Evolutionary conservation across 2,329 filamentous ascomycete species (phyloP), one percentile per base, ranked within the genome.

Genomic region (Emericellopsis cladophorae): DNA sequence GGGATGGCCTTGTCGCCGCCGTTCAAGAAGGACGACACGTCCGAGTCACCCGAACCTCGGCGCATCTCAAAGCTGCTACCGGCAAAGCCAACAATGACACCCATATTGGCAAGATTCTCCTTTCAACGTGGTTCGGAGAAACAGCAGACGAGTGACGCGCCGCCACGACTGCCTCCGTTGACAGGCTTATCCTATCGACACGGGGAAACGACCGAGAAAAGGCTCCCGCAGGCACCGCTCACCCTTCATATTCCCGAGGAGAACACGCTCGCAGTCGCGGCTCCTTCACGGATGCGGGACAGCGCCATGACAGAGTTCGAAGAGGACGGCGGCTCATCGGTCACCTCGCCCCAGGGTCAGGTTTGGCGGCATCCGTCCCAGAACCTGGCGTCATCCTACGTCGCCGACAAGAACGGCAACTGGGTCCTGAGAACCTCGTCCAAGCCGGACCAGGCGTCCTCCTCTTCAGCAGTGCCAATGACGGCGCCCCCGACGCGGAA

Each of bases 251-350:
- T 59, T 16, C 55, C 55, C 11, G 34, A 43, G n/a, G 43, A 43
- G 29, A 24, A 35, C 21, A 36, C 42, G 12, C 31, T 39, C n/a
- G 33, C 39, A 35, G 37, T 40, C 23, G 24, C 41, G 35, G 46
- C 46, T 22, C 15, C 12, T 22, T 21, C 37, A 21, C 37, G 37
- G 31, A 51, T 55, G 9, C 59, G 58, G 18, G 62, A 67, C 42
- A 67, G 71, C 54, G 59, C 66, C 42, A 56, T 72, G 46, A 67
- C 70, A 8, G 63, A 76, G 54, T 68, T 74, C 43, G 70, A 74
- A 45, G 65, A 75, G 54, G 66, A 72, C 48, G 57, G 68, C 44
- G 56, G 57, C 43, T 38, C 58, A 49, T 57, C 63, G 36, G n/a
- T 14, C 12, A 36, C 50, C 37, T 56, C 59, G 4, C 53, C 51